Conservation (phyloP, 805 yeast species). For the Sporopachydermia quercuum region DNA sequence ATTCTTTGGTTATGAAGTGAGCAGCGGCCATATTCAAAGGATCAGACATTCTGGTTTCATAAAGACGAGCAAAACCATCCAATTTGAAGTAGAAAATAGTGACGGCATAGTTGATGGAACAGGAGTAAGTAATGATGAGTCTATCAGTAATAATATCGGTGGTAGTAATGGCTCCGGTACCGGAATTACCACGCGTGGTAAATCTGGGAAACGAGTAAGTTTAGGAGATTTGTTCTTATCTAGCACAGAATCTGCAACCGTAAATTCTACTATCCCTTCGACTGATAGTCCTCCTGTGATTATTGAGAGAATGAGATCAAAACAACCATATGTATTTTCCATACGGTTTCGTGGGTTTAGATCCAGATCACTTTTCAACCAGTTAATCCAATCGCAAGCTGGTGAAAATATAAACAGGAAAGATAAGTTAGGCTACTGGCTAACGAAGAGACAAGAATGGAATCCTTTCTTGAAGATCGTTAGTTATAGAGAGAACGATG, state of each 20-base stretch:
- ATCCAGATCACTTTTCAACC: not conserved
- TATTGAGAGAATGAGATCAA: not conserved
- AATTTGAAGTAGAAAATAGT: not conserved
- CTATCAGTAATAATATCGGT: not conserved
- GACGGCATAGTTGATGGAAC: too few species aligned
- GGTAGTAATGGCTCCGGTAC: too few species aligned
- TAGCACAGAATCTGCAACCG: too few species aligned
- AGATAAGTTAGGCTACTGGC: not conserved
- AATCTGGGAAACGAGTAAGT: too few species aligned
- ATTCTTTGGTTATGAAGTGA: not conserved
- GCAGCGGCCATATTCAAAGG: slow-evolving; percentile 1
- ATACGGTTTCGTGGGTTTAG: not conserved
- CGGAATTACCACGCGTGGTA: too few species aligned
- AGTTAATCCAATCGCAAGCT: not conserved
- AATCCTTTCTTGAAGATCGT: slow-evolving; percentile 1
- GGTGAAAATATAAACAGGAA: not conserved
- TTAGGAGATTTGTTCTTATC: too few species aligned
- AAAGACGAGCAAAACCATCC: not conserved
- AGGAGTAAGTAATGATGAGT: too few species aligned
- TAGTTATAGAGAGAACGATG: not conserved
- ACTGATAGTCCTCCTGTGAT: not conserved
- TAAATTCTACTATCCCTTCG: too few species aligned
- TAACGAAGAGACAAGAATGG: not conserved
- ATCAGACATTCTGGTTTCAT: not conserved
- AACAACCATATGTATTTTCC: not conserved